phyloP scores from a whole-genome alignment of 106 monocot genomes.

The Gastrodia elata region DNA sequence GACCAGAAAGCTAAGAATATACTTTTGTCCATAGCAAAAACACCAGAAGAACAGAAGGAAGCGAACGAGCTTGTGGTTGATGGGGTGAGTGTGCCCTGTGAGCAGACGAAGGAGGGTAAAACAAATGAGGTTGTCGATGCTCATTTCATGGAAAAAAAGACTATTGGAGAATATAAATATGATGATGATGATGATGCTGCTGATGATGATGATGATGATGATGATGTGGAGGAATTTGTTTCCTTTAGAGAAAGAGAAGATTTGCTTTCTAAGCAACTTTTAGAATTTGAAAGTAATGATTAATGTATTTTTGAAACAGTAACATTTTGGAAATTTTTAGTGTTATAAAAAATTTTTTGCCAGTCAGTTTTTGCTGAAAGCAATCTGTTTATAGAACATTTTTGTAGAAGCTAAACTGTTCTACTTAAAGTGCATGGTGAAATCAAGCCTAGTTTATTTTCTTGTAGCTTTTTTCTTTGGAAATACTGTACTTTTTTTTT shows the following conservation, averaged over 20 bases:
- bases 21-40: conserved; percentile 68
- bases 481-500: no score
- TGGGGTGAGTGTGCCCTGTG: background rate
- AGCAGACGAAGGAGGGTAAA: background rate
- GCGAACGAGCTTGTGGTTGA: conserved; percentile 63
- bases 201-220: conserved; percentile 21
- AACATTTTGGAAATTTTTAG: no score
- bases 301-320: background rate
- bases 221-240: conserved; percentile 27
- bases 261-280: conserved; percentile 13
- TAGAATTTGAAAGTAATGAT: conserved; percentile 5
- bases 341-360: background rate
- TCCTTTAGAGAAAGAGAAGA: conserved; percentile 27
- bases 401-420: background rate
- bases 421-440: background rate
- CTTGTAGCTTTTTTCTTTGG: no score
- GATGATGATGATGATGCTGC: conserved; percentile 23
- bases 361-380: background rate
- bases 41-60: conserved; percentile 52
- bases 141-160: background rate
- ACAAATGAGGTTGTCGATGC: background rate
- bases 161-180: conserved; percentile 1
- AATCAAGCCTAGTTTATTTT: background rate
- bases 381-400: background rate
- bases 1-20: conserved; percentile 93